phyloP scores from a whole-genome alignment of 176 grass and related monocot genomes.

The Dendrocalamus sinicus region DNA sequence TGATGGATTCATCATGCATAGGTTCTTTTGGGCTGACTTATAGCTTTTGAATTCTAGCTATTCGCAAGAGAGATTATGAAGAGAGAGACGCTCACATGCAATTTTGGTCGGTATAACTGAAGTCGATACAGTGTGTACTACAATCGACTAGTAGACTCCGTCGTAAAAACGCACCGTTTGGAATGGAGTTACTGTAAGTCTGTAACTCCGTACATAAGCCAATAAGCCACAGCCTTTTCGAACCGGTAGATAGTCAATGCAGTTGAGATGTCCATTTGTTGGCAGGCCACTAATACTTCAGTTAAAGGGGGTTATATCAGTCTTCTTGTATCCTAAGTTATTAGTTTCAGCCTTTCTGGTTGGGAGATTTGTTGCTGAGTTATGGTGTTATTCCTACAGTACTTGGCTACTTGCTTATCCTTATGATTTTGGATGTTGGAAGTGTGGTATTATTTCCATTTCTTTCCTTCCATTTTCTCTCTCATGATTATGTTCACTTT shows the following conservation, averaged over 20 bases:
- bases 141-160: too few species aligned
- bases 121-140: too few species aligned
- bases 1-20: not conserved
- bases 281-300: not conserved
- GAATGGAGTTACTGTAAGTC: too few species aligned
- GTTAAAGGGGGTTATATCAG: not conserved
- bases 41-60: too few species aligned
- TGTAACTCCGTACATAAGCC: too few species aligned
- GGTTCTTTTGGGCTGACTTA: too few species aligned
- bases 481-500: not conserved
- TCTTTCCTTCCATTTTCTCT: conserved; percentile 5
- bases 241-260: not conserved
- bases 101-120: too few species aligned
- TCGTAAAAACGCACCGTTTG: too few species aligned
- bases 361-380: not conserved
- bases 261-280: not conserved
- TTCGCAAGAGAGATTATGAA: too few species aligned
- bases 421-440: not conserved
- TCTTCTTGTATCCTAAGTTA: conserved; percentile 5
- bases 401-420: not conserved
- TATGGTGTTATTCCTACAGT: not conserved
- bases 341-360: not conserved
- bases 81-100: too few species aligned
- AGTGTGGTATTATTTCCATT: conserved; percentile 15
- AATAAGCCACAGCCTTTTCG: too few species aligned